Conservation (phyloP, 2,329 filamentous ascomycete species). For the Alternaria sp. region DNA sequence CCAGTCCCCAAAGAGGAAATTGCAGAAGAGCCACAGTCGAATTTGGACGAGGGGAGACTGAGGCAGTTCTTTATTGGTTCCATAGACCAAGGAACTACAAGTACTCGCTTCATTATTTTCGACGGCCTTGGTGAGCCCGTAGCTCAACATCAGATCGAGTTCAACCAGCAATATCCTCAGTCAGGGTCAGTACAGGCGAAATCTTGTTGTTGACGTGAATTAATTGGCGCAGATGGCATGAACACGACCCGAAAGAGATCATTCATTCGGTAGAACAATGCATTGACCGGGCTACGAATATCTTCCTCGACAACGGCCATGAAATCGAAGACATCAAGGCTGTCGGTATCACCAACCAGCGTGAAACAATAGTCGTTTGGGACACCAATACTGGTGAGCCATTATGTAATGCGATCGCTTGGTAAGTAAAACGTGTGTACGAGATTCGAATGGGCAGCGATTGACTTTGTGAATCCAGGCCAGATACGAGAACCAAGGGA, state of each 20-base stretch:
- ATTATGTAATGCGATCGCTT: constrained; percentile 85
- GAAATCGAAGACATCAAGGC: constrained; percentile 74
- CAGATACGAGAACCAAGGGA: constrained; percentile 80
- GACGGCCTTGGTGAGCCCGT: constrained; percentile 79
- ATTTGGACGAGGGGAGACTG: constrained; percentile 46
- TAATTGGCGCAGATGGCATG: constrained; percentile 75
- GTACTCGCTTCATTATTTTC: constrained; percentile 90
- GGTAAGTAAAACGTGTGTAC: constrained; percentile 54
- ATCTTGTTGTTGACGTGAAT: constrained; percentile 2
- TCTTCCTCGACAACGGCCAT: constrained; percentile 76
- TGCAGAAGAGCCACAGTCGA: constrained; percentile 28
- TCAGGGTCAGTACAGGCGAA: constrained; percentile 72
- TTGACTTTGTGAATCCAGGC: constrained; percentile 44
- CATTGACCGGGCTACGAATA: constrained; percentile 77
- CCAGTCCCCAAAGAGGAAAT: constrained; percentile 46
- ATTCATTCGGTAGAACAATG: constrained; percentile 79
- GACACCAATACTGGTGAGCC: constrained; percentile 81
- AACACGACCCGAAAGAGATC: constrained; percentile 83
- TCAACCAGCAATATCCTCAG: constrained; percentile 83
- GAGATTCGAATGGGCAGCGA: background rate
- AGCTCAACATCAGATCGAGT: constrained; percentile 86
- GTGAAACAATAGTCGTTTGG: constrained; percentile 89
- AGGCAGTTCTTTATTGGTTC: constrained; percentile 79
- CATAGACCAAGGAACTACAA: constrained; percentile 92
- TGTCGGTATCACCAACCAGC: constrained; percentile 88